Conservation (phyloP, 176 grass and related monocot genomes). For the Aechmea fasciata region DNA sequence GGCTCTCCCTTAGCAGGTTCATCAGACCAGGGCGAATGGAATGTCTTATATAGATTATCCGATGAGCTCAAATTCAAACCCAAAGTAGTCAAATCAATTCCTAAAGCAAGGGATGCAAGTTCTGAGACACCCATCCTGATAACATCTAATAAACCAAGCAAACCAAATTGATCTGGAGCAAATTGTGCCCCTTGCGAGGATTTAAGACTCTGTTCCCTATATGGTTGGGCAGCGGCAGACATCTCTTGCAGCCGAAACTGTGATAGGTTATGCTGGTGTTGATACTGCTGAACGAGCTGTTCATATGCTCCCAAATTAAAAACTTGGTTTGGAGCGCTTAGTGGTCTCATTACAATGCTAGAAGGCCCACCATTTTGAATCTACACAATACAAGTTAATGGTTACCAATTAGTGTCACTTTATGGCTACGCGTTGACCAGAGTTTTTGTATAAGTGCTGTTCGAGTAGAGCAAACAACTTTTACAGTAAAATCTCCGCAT, state of each 20-base stretch:
- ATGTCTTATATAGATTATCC: slow-evolving; percentile 27
- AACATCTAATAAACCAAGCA: slow-evolving; percentile 16
- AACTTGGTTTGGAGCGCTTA: slow-evolving; percentile 8
- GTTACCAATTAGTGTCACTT: neutral
- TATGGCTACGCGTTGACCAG: neutral
- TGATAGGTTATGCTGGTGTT: slow-evolving; percentile 21
- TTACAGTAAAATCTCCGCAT: too few species aligned
- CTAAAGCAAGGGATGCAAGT: slow-evolving; percentile 17
- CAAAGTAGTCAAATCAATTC: slow-evolving; percentile 26
- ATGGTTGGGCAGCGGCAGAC: slow-evolving; percentile 17
- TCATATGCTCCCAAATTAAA: slow-evolving; percentile 14
- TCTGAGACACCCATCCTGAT: slow-evolving; percentile 19
- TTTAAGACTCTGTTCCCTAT: slow-evolving; percentile 24
- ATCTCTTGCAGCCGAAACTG: slow-evolving; percentile 22
- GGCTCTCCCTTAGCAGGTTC: slow-evolving; percentile 23
- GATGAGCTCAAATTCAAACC: slow-evolving; percentile 25
- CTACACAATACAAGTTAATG: slow-evolving; percentile 5
- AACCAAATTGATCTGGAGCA: slow-evolving; percentile 18
- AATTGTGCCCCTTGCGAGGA: slow-evolving; percentile 10
- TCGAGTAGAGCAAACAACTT: too few species aligned
- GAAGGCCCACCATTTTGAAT: slow-evolving; percentile 22
- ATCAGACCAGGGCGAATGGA: slow-evolving; percentile 26
- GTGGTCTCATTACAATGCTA: slow-evolving; percentile 17
- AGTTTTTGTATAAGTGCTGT: too few species aligned
- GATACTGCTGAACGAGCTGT: slow-evolving; percentile 26